These are phyloP conservation scores for Candolleomyces eurysporus DNA, from an alignment of 768 basidiomycete species.

Conservation along the genomic window DNA sequence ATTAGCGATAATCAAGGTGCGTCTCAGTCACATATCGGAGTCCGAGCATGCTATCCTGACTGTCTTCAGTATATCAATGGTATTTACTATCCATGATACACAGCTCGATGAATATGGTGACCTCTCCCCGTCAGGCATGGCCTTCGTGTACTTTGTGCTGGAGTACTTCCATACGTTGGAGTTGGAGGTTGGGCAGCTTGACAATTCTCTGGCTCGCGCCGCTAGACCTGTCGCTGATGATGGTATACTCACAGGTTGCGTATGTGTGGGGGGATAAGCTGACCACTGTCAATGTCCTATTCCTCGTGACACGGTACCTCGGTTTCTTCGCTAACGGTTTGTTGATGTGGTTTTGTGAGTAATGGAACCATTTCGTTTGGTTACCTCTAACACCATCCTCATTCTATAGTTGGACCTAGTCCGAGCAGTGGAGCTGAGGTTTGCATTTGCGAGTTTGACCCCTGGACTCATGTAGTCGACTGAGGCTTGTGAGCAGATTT, in stretches of 20 bases:
- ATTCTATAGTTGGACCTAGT: background rate
- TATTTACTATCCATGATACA: too few species aligned
- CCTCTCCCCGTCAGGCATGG: too few species aligned
- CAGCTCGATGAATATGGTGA: too few species aligned
- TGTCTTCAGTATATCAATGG: too few species aligned
- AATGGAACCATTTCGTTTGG: background rate
- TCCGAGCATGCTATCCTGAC: too few species aligned
- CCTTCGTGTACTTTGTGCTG: background rate
- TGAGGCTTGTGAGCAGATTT: too few species aligned
- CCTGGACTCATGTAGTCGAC: too few species aligned
- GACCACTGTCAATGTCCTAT: background rate
- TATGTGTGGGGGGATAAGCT: background rate
- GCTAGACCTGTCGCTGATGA: background rate
- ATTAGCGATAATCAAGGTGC: too few species aligned
- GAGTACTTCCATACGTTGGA: background rate
- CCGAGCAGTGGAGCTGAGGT: background rate
- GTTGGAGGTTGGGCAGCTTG: background rate
- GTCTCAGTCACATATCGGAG: too few species aligned
- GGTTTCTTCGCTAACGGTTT: background rate
- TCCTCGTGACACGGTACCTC: background rate
- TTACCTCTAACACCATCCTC: background rate
- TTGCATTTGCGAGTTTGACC: background rate
- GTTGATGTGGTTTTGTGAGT: background rate
- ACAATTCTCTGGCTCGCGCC: background rate
- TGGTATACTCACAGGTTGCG: background rate